Conservation (phyloP, 2,329 filamentous ascomycete genomes). For the Claviceps sp. region DNA sequence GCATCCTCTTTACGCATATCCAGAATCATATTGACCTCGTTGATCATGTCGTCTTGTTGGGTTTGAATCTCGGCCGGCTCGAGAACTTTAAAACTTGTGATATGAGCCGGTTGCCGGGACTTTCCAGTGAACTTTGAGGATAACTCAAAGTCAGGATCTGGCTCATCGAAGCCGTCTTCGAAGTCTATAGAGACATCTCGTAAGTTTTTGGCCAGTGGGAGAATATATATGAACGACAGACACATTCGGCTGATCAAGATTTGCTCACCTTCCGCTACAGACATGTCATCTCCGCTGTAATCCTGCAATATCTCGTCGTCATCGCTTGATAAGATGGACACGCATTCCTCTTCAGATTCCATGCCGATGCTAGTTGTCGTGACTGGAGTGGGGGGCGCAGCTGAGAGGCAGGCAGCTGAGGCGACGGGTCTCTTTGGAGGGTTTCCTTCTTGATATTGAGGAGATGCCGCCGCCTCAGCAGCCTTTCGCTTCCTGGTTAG, state of each 20-base stretch:
- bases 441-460: constrained; percentile 26
- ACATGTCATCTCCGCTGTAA: constrained; percentile 61
- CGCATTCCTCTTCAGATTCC: constrained; percentile 93
- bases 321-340: constrained; percentile 66
- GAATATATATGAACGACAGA: background rate
- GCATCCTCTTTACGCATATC: constrained; percentile 80
- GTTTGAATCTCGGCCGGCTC: constrained; percentile 67
- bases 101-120: constrained; percentile 61
- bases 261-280: constrained; percentile 34
- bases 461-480: constrained; percentile 49
- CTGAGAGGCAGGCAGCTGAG: constrained; percentile 31
- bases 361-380: constrained; percentile 50
- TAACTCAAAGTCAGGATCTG: constrained; percentile 40
- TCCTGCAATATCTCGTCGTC: constrained; percentile 63
- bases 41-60: constrained; percentile 75
- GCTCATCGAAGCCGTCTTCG: constrained; percentile 40
- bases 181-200: constrained; percentile 33
- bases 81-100: constrained; percentile 74
- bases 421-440: constrained; percentile 43
- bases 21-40: constrained; percentile 83
- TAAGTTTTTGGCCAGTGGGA: background rate
- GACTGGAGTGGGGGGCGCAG: constrained; percentile 44
- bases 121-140: constrained; percentile 50
- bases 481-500: constrained; percentile 48
- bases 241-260: background rate